Evolutionary conservation across 148 eudicot genomes (phyloP).

Genomic region (Fagopyrum tataricum): DNA sequence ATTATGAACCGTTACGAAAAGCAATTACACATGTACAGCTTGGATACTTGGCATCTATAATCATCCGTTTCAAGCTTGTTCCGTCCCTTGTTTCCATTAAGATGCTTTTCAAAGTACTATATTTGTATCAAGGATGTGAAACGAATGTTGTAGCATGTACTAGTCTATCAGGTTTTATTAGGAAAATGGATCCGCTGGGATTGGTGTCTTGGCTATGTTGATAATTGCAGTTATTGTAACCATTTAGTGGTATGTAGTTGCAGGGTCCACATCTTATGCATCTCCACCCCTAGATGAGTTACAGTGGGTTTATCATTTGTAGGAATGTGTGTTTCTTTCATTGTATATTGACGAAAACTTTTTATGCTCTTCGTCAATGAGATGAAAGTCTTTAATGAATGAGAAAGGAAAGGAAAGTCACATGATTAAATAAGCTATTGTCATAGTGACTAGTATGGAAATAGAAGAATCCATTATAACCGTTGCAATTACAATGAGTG

Average conservation of each 20-base stretch:
- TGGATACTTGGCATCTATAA: background rate
- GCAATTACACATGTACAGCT: background rate
- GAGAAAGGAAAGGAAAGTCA: background rate
- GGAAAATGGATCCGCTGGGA: background rate
- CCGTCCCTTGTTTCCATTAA: background rate
- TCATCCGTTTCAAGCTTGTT: background rate
- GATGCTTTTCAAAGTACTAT: background rate
- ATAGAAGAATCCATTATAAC: background rate
- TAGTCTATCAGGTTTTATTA: background rate
- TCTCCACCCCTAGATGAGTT: background rate
- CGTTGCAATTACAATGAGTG: background rate
- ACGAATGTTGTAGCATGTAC: background rate
- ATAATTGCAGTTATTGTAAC: background rate
- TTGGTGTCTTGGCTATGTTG: background rate
- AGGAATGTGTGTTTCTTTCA: background rate
- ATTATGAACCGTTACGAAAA: background rate
- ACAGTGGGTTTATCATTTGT: background rate
- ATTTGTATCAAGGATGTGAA: background rate
- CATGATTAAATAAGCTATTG: background rate
- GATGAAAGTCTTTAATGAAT: background rate
- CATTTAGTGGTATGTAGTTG: background rate
- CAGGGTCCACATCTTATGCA: background rate
- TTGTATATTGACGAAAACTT: conserved; percentile 3
- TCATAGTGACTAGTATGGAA: background rate
- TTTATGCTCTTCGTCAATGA: background rate